phyloP scores from a whole-genome alignment of 345 rosid species.

The Hibiscus tridactylites region DNA sequence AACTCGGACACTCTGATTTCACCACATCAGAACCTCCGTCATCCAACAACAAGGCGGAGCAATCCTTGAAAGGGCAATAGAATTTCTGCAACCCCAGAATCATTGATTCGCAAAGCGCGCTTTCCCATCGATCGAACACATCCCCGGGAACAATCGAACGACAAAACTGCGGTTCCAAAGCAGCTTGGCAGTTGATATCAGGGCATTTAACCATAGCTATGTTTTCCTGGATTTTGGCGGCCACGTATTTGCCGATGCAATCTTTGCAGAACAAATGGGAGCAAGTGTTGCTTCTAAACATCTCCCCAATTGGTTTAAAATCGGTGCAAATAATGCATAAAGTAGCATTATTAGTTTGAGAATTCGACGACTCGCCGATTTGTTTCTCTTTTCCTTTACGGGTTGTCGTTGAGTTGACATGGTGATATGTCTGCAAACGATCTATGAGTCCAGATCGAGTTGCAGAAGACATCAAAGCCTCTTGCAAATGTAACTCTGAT shows the following conservation, averaged over 20 bases:
- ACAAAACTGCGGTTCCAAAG: conserved; percentile 26
- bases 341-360: background rate
- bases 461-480: conserved; percentile 19
- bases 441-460: background rate
- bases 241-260: conserved; percentile 25
- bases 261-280: conserved; percentile 29
- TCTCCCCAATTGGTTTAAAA: conserved; percentile 10
- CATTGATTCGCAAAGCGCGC: conserved; percentile 17
- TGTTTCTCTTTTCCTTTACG: background rate
- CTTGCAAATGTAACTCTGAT: conserved; percentile 27
- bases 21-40: conserved; percentile 14
- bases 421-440: no score
- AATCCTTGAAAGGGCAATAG: conserved; percentile 27
- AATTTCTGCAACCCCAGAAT: conserved; percentile 11
- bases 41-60: background rate
- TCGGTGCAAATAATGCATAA: conserved; percentile 36
- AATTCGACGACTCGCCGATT: background rate
- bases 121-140: conserved; percentile 34
- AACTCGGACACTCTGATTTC: conserved; percentile 18
- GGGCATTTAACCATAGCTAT: conserved; percentile 18
- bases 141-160: conserved; percentile 10
- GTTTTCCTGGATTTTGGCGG: conserved; percentile 11
- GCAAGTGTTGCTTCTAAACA: conserved; percentile 19
- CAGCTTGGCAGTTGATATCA: conserved; percentile 12
- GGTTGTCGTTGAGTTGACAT: background rate